Conservation (phyloP, 1,139 yeast genomes). For the Arxiozyma heterogenica region DNA sequence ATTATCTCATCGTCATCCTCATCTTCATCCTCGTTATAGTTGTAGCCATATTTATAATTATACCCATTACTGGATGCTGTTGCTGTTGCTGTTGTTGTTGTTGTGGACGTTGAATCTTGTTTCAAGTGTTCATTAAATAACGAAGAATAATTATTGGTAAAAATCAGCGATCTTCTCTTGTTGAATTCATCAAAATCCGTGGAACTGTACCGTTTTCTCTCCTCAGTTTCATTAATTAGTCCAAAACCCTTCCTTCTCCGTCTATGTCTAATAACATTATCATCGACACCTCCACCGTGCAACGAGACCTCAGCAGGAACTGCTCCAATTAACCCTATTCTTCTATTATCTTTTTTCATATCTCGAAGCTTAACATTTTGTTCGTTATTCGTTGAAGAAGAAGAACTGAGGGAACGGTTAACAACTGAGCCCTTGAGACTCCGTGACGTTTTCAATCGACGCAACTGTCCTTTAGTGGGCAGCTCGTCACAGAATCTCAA, state of each 20-base stretch:
- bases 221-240: not conserved
- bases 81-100: too few species aligned
- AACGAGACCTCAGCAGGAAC: not conserved
- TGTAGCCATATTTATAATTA: not conserved
- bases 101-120: not conserved
- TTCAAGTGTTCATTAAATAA: not conserved
- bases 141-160: slow-evolving; percentile 1
- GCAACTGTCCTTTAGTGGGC: slow-evolving; percentile 22
- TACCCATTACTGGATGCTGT: not conserved
- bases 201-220: slow-evolving; percentile 26
- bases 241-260: not conserved
- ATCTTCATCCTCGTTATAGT: slow-evolving; percentile 5
- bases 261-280: not conserved
- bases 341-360: slow-evolving; percentile 9
- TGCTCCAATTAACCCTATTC: not conserved
- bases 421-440: not conserved
- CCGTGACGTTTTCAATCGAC: not conserved
- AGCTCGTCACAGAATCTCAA: slow-evolving; percentile 35
- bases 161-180: slow-evolving; percentile 9
- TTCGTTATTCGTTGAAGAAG: slow-evolving; percentile 12
- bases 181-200: slow-evolving; percentile 26
- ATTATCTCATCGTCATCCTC: slow-evolving; percentile 20
- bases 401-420: not conserved
- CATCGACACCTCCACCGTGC: not conserved
- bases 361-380: not conserved